Base-by-base conservation (phyloP, 225 moss, liverwort and hornwort genomes). In the Thuidium tamariscinum region DNA sequence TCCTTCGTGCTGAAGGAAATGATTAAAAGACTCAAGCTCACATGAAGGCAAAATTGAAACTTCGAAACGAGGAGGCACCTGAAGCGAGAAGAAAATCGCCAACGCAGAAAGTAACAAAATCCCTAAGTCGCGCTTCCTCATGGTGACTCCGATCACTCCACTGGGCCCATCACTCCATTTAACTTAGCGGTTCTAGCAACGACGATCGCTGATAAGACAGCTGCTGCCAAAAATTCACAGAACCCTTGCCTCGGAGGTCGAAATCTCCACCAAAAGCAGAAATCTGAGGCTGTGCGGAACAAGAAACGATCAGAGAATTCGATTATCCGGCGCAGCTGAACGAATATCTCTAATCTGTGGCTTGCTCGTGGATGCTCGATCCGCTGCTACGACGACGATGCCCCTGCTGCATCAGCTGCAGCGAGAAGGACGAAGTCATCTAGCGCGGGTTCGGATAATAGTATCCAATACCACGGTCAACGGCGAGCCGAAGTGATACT, bases 51-150 rank as follows among this genome's bases (percentile, higher is more conserved):
- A 30, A 85, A 64, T 34, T 18, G 22, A 54, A 41, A 64, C 49
- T 52, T 76, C 16, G 68, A 56, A 67, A 36, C 10, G 61, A 60
- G 16, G 13, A 77, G 59, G 23, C 77, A 89, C 89, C 89, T 90
- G 89, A n/a, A 92, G 89, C 46, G 89, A 91, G 82, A 84, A 92
- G 63, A 91, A 89, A 73, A 92, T 86, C 25, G 91, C 88, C 51
- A 92, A 89, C 5, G 87, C 87, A 56, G 89, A 83, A 48, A 91
- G 89, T 79, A 92, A 86, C 87, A 91, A 20, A 68, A 92, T 86
- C 6, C 91, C 91, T 57, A 92, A 92, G 75, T 92, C 91, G 74
- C 92, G 89, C 86, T 92, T 91, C 91, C 91, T 91, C 92, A 92
- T 92, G 73, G 23, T 85, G 65, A 30, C 19, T 34, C 18, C 78